A percentile compares a stretch with the other conserved stretches of the same genome.
phyloP scores from a whole-genome alignment of 2,329 filamentous ascomycete genomes.

The Ophiostoma sp. region DNA sequence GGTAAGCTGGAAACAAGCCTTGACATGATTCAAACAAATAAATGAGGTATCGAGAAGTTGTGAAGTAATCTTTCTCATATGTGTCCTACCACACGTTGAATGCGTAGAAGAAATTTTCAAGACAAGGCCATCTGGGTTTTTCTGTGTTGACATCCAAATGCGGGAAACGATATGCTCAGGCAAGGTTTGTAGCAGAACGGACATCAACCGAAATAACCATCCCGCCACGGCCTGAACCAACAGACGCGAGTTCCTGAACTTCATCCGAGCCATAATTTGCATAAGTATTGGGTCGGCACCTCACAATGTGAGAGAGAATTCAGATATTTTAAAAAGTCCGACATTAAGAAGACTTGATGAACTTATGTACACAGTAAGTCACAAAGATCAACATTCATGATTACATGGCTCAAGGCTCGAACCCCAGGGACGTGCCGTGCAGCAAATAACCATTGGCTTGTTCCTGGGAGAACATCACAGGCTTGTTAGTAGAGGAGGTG shows the following conservation, averaged over 20 bases:
- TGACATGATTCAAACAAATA: background rate
- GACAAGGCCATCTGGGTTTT: background rate
- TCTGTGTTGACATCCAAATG: background rate
- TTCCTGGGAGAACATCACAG: background rate
- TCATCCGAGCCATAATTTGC: background rate
- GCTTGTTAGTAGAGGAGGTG: background rate
- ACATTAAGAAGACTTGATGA: too few relatives aligned
- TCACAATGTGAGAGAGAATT: background rate
- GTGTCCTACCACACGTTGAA: background rate
- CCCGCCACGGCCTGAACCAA: constrained; percentile 8
- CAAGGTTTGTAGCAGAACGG: background rate
- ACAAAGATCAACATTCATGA: background rate
- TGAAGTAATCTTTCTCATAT: background rate
- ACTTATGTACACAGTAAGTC: background rate
- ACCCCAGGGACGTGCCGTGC: background rate
- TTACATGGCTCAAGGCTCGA: background rate
- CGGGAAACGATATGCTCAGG: background rate
- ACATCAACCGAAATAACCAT: constrained; percentile 3
- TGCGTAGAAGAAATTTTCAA: background rate
- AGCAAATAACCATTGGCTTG: background rate
- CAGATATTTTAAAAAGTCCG: too few relatives aligned
- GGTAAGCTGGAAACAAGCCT: background rate
- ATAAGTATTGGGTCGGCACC: background rate
- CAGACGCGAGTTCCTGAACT: background rate
- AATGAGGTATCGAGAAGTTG: background rate